Evolutionary conservation across 2,329 filamentous ascomycete genomes (phyloP).

Genomic region (Cylindrodendrum hubeiense): DNA sequence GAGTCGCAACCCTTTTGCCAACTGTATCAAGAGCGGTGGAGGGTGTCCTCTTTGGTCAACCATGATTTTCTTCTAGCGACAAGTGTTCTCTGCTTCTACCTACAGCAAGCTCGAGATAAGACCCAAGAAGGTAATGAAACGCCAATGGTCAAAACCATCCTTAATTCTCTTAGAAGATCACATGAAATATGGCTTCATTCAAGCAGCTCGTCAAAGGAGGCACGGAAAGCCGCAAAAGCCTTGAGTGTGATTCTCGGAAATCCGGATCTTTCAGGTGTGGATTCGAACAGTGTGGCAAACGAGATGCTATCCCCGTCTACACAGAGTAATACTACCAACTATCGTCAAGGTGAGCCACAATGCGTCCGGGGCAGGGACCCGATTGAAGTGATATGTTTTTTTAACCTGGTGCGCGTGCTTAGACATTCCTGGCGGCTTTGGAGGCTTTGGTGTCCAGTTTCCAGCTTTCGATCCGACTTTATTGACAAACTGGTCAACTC

Average conservation of each 20-base stretch:
- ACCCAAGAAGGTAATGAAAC: neutral
- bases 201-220: slow-evolving; percentile 8
- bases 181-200: slow-evolving; percentile 13
- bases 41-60: slow-evolving; percentile 17
- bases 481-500: neutral
- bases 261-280: neutral
- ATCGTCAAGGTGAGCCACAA: neutral
- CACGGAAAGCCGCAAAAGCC: slow-evolving; percentile 13
- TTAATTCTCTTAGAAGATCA: neutral
- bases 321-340: neutral
- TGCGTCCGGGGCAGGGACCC: neutral
- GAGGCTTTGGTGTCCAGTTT: slow-evolving; percentile 2
- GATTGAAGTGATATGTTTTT: neutral
- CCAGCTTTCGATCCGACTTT: slow-evolving; percentile 2
- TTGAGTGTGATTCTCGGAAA: slow-evolving; percentile 1
- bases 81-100: slow-evolving; percentile 24
- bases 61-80: slow-evolving; percentile 24
- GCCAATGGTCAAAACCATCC: neutral
- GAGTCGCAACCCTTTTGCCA: slow-evolving; percentile 19
- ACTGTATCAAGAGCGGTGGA: slow-evolving; percentile 23
- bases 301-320: neutral
- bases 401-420: neutral
- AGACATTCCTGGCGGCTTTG: neutral
- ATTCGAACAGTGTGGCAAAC: neutral
- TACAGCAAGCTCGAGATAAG: neutral